Evolutionary conservation across 164 flowering plant genomes (phyloP), one percentile per base, ranked within the genome.

Genomic region (Kingdonia uniflora): DNA sequence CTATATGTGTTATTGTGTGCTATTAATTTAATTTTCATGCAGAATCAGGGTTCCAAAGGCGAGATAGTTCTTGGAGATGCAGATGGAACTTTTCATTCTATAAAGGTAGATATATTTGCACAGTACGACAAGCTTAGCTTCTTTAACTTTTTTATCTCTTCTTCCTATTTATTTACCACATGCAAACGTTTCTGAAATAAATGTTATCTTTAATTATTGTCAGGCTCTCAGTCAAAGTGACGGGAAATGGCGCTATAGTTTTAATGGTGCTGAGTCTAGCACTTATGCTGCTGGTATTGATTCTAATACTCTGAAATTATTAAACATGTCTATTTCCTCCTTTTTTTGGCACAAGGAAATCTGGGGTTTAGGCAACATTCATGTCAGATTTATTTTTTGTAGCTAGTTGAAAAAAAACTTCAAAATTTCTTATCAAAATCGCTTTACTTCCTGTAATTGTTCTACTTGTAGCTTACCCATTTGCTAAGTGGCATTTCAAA

Each of bases 151-250:
- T 29, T 29, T 29, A 29, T 8, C 8, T 4, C 35, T 4, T 29
- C 35, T 29, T 29, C 35, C 35, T 29, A 29, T 29, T 29, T 8
- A 29, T 3, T 4, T 8, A 29, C 35, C 35, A 29, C 35, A 29
- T 29, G 8, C 8, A 8, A 29, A 29, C 8, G 6, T 3, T 29
- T 29, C 35, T 29, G 35, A 29, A 29, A 3, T n/a, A n/a, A n/a
- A 29, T 3, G 35, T 23, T 2, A 6, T 47, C 2, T 15, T 16
- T 13, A 2, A 44, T 26, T 33, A 24, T 47, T 72, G 44, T 49
- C 80, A 89, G 97, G 77, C 92, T 54, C 72, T 89, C 46, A 84
- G 97, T 72, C 97, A 88, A 65, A 89, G 95, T 76, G 99, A 86
- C 78, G 99, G 99, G 62, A 77, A 80, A 63, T 94, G 97, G 99